Percentiles rank a stretch among this genome's conserved stretches.
Conservation (phyloP, 192 early-diverging fungal species). For the Coemansia sp. region DNA sequence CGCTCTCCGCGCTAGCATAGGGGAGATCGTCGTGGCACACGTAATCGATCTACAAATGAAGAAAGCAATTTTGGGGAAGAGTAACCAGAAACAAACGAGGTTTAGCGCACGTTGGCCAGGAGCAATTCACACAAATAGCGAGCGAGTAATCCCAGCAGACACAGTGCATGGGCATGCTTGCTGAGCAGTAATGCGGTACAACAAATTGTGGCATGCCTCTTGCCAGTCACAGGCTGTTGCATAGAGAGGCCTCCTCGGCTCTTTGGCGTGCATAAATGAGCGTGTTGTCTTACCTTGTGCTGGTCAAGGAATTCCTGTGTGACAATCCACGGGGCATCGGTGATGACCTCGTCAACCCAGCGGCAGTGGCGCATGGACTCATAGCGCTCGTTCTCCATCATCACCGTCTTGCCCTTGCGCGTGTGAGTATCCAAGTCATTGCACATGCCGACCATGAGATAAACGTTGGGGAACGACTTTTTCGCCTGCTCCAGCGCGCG, state of each 20-base stretch:
- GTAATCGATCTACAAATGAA: conserved; percentile 65
- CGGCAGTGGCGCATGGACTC: conserved; percentile 78
- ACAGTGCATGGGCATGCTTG: neutral
- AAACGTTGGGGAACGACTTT: conserved; percentile 70
- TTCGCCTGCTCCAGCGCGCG: conserved; percentile 82
- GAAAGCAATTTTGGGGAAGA: neutral
- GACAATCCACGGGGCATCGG: conserved; percentile 74
- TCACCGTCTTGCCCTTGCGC: conserved; percentile 79
- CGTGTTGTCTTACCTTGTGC: conserved; percentile 51
- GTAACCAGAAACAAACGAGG: neutral
- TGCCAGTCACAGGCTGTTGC: neutral
- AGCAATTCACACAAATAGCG: neutral
- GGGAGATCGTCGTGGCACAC: conserved; percentile 82
- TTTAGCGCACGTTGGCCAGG: neutral
- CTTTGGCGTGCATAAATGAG: neutral
- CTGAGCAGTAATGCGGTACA: neutral
- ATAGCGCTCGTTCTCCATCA: conserved; percentile 73
- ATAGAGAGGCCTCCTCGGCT: neutral
- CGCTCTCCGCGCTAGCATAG: conserved; percentile 65
- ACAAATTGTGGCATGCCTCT: neutral
- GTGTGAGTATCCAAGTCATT: conserved; percentile 71
- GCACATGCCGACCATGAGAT: conserved; percentile 76
- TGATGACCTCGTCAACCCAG: conserved; percentile 81
- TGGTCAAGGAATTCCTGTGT: conserved; percentile 72
- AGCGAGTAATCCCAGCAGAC: conserved; percentile 1